Base-by-base conservation (phyloP, 768 basidiomycete genomes). In the Tylopilus sp. region DNA sequence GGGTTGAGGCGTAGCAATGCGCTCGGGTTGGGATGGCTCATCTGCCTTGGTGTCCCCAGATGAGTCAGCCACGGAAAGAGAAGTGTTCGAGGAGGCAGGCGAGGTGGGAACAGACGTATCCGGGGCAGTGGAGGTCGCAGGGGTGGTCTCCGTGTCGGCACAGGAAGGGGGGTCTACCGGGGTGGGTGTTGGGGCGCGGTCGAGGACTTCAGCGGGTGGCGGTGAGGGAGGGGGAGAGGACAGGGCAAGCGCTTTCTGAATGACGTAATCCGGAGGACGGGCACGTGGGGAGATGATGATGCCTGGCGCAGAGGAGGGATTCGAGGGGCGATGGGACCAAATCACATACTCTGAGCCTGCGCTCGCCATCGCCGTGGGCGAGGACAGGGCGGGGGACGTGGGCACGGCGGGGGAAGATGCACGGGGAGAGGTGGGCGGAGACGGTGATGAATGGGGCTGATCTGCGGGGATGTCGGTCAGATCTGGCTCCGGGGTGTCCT, bases 251-350 rank as follows among this genome's bases (percentile, higher is more conserved):
- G 87, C 87, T 17, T 73, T 72, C 38, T 78, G 73, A 0, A 87
- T 63, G 21, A 89, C 71, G 48, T 82, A 71, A 2, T 72, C 73
- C 26, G 88, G 87, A 4, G 88, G 88, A 33, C 76, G 73, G 3
- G 86, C 84, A 21, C 63, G 69, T 0, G 83, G 77, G 2, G 87
- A 87, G 25, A 90, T 85, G 57, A 89, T 87, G 52, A 89, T 80
- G 4, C 83, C 80, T 1, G 86, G 86, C 0, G 87, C 88, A 41
- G 70, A 65, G 4, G 78, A 71, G 0, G 88, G 88, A 63, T 88
- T 72, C 3, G 74, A 70, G 0, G 88, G 88, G 24, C 86, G 79
- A n/a, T 78, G 78, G 0, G 87, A 86, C 86, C 86, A 89, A 33
- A 90, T 79, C 6, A 82, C 85, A 71, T 81, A 88, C 33, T 71